A percentile compares a stretch with the other conserved stretches of the same genome.
Conservation (phyloP, 208 protist species). For the Spongospora subterranea region DNA sequence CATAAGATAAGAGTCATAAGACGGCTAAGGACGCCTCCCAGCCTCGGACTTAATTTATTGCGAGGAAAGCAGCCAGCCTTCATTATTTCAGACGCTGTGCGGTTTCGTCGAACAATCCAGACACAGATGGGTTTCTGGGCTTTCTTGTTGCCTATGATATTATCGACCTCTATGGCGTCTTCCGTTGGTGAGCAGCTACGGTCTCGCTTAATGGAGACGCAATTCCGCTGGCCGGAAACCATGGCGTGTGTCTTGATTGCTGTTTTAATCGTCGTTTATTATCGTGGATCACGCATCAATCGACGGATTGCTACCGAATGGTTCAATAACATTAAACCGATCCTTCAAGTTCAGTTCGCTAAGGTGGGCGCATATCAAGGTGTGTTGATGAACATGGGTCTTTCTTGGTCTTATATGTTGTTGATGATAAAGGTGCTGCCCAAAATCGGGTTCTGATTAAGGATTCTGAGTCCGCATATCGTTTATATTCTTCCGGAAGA, state of each 20-base stretch:
- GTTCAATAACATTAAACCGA: slow-evolving; percentile 20
- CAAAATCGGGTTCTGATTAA: not conserved
- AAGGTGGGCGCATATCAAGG: slow-evolving; percentile 43
- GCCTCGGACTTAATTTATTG: too few species aligned
- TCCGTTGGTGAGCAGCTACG: not conserved
- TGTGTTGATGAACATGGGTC: not conserved
- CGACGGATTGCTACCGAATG: not conserved
- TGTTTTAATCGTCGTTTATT: slow-evolving; percentile 24
- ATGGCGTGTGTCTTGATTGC: not conserved
- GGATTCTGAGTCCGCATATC: not conserved
- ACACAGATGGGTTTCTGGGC: too few species aligned
- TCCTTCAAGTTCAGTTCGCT: slow-evolving; percentile 4
- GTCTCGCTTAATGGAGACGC: not conserved
- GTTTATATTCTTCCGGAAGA: not conserved
- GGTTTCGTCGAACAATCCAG: too few species aligned
- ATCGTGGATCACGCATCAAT: not conserved
- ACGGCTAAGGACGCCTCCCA: too few species aligned
- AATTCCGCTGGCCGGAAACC: slow-evolving; percentile 6
- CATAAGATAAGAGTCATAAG: too few species aligned
- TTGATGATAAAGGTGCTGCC: not conserved
- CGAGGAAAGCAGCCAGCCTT: too few species aligned
- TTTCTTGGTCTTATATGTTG: not conserved
- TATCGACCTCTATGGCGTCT: too few species aligned
- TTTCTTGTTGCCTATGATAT: too few species aligned
- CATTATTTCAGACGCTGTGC: too few species aligned